These are phyloP conservation scores for Zhuliangozyma parablackwelliae DNA, from an alignment of 1,139 yeast genomes.

Conservation along the genomic window DNA sequence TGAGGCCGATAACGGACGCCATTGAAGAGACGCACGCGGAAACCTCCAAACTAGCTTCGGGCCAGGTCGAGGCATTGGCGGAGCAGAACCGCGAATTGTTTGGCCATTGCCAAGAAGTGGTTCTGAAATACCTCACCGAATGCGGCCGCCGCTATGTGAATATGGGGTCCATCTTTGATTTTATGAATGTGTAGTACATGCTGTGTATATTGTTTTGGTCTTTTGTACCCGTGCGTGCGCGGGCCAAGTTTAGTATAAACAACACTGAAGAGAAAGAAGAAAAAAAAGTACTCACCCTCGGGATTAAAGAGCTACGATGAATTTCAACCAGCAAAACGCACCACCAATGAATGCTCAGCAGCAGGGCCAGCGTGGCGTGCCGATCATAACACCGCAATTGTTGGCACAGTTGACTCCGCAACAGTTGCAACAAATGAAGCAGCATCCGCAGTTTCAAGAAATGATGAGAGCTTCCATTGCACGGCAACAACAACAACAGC, in stretches of 20 bases:
- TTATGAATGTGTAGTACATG: conserved; percentile 23
- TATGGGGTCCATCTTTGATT: conserved; percentile 75
- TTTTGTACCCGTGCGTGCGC: too few species aligned
- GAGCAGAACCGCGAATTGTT: conserved; percentile 75
- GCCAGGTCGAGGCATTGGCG: conserved; percentile 66
- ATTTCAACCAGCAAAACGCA: neutral
- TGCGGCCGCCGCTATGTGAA: conserved; percentile 92
- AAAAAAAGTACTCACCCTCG: too few species aligned
- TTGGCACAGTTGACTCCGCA: conserved; percentile 41
- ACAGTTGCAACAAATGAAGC: conserved; percentile 45
- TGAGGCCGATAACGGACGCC: conserved; percentile 45
- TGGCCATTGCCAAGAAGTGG: conserved; percentile 53
- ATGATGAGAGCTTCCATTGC: conserved; percentile 35
- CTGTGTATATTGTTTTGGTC: too few species aligned
- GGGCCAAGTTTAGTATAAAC: too few species aligned
- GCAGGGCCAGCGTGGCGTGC: neutral
- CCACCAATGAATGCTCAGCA: neutral
- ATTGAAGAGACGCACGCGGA: conserved; percentile 23
- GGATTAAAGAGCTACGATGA: neutral
- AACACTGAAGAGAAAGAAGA: too few species aligned
- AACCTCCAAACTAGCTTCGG: conserved; percentile 39
- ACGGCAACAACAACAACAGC: conserved; percentile 32
- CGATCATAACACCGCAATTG: conserved; percentile 29
- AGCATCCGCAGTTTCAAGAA: conserved; percentile 44
- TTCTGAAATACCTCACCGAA: conserved; percentile 68